phyloP scores from a whole-genome alignment of 2,329 filamentous ascomycete genomes.

The Hypoxylon sp. region DNA sequence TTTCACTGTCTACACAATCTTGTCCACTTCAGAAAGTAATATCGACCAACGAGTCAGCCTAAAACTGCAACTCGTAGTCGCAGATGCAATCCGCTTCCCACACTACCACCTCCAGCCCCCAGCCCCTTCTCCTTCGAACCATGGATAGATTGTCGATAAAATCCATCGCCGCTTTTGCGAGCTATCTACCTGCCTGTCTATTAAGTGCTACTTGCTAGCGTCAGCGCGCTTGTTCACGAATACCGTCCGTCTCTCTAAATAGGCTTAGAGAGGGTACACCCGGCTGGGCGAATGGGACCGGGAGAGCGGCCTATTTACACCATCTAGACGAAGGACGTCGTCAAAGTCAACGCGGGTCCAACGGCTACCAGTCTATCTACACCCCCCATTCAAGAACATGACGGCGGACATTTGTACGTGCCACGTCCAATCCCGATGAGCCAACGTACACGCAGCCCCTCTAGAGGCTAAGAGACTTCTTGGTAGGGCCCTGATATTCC shows the following conservation, averaged over 20 bases:
- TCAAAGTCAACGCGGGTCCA: slow-evolving; percentile 30
- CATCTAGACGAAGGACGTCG: slow-evolving; percentile 16
- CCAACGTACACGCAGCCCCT: slow-evolving; percentile 33
- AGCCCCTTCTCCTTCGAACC: slow-evolving; percentile 42
- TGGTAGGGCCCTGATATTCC: slow-evolving; percentile 28
- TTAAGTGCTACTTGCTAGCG: slow-evolving; percentile 53
- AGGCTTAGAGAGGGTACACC: slow-evolving; percentile 41
- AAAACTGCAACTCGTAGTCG: slow-evolving; percentile 42
- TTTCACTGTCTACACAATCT: slow-evolving; percentile 24
- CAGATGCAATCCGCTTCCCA: slow-evolving; percentile 43
- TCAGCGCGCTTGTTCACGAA: slow-evolving; percentile 59
- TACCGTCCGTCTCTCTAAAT: slow-evolving; percentile 38
- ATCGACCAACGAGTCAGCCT: slow-evolving; percentile 47
- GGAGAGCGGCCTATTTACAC: slow-evolving; percentile 24
- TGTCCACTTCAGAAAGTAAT: slow-evolving; percentile 25
- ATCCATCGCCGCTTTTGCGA: slow-evolving; percentile 55
- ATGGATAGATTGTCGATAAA: slow-evolving; percentile 32
- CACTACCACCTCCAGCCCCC: slow-evolving; percentile 25
- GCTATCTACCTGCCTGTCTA: slow-evolving; percentile 28
- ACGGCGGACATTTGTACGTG: slow-evolving; percentile 31
- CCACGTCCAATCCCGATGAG: slow-evolving; percentile 42
- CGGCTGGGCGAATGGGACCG: slow-evolving; percentile 42
- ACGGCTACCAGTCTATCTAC: slow-evolving; percentile 32
- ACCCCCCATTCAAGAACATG: slow-evolving; percentile 26
- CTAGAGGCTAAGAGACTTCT: slow-evolving; percentile 23